Evolutionary conservation across 2,329 filamentous ascomycete species (phyloP).

Genomic region (Penicillium hordei): DNA sequence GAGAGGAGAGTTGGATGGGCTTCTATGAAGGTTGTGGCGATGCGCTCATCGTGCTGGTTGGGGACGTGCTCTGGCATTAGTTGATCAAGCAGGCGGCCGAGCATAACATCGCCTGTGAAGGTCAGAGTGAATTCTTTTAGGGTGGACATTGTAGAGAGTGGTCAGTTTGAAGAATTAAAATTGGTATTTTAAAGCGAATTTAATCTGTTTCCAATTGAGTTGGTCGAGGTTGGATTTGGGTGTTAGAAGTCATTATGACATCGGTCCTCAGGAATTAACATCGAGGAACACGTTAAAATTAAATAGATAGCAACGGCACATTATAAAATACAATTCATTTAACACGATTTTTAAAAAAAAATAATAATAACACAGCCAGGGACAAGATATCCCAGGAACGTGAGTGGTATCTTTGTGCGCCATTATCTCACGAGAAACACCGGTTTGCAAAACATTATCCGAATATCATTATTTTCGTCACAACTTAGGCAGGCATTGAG

Average conservation of each 20-base stretch:
- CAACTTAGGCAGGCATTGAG: conserved; percentile 5
- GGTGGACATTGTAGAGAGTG: neutral
- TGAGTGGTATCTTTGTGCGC: conserved; percentile 23
- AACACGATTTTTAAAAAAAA: conserved; percentile 1
- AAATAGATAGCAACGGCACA: conserved; percentile 1
- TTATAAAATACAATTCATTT: conserved; percentile 11
- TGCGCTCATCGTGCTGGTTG: conserved; percentile 26
- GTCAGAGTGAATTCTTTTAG: conserved; percentile 29
- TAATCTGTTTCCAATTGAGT: neutral
- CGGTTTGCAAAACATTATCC: conserved; percentile 11
- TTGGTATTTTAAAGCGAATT: neutral
- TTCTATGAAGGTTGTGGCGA: conserved; percentile 20
- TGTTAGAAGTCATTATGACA: neutral
- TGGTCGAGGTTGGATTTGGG: neutral
- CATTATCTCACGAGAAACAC: conserved; percentile 12
- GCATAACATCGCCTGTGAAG: conserved; percentile 44
- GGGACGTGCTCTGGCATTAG: conserved; percentile 37
- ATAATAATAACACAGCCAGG: conserved; percentile 19
- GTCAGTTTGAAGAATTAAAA: neutral
- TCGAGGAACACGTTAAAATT: neutral
- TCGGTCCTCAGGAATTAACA: neutral
- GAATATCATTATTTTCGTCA: conserved; percentile 26
- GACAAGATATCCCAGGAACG: conserved; percentile 15
- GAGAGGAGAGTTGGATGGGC: conserved; percentile 21
- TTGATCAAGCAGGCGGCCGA: conserved; percentile 44